These are phyloP conservation scores for Gigaspora rosea DNA, from an alignment of 192 early-diverging fungal species.

Conservation along the genomic window DNA sequence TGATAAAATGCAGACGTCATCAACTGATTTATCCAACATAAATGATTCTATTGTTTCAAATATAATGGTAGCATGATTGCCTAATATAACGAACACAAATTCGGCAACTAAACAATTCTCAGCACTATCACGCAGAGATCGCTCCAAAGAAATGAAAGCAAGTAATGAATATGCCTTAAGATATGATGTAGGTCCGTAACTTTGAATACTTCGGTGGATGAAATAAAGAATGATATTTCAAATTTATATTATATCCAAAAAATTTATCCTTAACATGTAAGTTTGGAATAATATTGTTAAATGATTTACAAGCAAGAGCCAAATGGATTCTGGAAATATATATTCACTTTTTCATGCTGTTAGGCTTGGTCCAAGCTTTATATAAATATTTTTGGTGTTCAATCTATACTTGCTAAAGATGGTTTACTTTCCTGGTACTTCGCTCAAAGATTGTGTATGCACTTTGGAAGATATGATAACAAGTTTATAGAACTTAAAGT, in stretches of 20 bases:
- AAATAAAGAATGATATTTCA: not conserved
- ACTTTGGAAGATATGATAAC: not conserved
- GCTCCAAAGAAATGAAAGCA: too few species aligned
- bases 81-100: too few species aligned
- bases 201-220: not conserved
- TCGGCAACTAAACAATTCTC: too few species aligned
- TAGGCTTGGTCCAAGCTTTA: not conserved
- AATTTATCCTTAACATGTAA: not conserved
- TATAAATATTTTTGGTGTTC: not conserved
- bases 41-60: too few species aligned
- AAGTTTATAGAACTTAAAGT: not conserved
- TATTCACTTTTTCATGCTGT: conserved; percentile 22
- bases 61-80: too few species aligned
- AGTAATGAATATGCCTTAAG: too few species aligned
- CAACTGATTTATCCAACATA: too few species aligned
- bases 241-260: not conserved
- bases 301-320: not conserved
- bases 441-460: not conserved
- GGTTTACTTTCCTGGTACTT: not conserved
- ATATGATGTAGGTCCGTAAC: too few species aligned
- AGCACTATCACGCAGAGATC: too few species aligned
- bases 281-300: not conserved
- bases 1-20: too few species aligned
- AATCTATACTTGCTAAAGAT: not conserved
- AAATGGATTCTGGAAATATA: conserved; percentile 10